phyloP scores from a whole-genome alignment of 2,329 filamentous ascomycete species.

The Diaporthe australafricana region DNA sequence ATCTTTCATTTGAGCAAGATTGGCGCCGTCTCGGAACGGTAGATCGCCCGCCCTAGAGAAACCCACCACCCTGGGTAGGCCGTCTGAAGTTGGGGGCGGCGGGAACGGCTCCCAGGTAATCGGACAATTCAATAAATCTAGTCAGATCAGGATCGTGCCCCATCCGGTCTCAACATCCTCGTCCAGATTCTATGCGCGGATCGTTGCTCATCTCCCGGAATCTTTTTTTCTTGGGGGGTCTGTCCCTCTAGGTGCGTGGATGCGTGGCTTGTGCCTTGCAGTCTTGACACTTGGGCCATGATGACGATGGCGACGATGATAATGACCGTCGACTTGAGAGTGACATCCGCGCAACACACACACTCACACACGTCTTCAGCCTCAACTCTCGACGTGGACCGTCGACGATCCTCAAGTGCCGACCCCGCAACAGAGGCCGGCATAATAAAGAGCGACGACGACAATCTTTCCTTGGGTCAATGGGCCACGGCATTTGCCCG shows the following conservation, averaged over 20 bases:
- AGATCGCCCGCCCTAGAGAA: conserved; percentile 1
- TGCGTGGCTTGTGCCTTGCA: no score
- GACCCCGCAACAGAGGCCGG: neutral
- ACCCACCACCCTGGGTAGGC: neutral
- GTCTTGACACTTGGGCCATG: no score
- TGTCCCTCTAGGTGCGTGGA: no score
- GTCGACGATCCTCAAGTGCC: neutral
- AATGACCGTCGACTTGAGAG: no score
- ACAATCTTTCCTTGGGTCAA: no score
- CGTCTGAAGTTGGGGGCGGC: neutral
- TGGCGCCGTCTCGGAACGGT: conserved; percentile 21
- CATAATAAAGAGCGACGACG: neutral
- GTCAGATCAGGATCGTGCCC: conserved; percentile 1
- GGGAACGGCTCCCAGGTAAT: neutral
- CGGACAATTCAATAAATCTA: neutral
- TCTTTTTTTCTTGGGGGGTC: neutral
- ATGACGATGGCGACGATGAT: no score
- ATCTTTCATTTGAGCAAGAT: neutral
- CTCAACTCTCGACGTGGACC: neutral
- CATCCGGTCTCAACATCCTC: conserved; percentile 26
- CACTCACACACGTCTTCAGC: no score
- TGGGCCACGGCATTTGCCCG: neutral
- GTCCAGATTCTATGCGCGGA: neutral
- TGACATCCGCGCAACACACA: no score
- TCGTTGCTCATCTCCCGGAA: neutral